Base-by-base conservation (phyloP, 1,139 yeast species). In the Arxiozyma heterogenica region DNA sequence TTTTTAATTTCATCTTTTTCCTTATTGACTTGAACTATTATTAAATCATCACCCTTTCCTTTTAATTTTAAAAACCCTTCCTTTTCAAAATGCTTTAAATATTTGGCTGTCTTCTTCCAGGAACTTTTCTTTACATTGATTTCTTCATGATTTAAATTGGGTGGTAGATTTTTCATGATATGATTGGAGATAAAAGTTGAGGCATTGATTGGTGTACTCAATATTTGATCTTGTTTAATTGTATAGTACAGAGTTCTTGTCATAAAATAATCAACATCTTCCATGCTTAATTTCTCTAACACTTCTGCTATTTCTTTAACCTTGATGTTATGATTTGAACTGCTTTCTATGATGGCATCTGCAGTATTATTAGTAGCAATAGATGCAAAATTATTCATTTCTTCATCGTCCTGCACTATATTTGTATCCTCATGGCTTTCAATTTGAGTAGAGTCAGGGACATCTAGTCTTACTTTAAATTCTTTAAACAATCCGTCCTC, bases 21-120 rank as follows among this genome's bases (percentile, higher is more conserved):
- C 50, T 76, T 75, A 3, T 80, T 80, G 3, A 79, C 63, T 2
- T 79, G 73, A 9, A 77, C 74, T 17, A 90, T 73, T 0, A 79
- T 76, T 38, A 88, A 72, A 63, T 86, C 95, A 57, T 91, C 94
- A 23, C 78, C 86, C 57, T 77, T 82, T 43, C 73, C 75, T 62
- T 88, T 86, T 12, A 91, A 95, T 61, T 88, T 87, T 18, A 83
- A 70, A 55, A 84, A 79, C 1, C 81, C 81, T 51, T 77, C 76
- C 65, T 89, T 91, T 59, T 86, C 95, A 84, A 90, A 88, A 5
- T 86, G 83, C 65, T 89, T 91, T 54, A 91, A 73, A 63, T 83
- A 89, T 68, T 90, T 91, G 22, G 91, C 78, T 1, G 94, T 82
- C 65, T 93, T 93, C 68, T 86, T 90, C 95, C 95, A 91, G 3